Conservation (phyloP, 2,329 filamentous ascomycete species). For the Aspergillus bombycis region DNA sequence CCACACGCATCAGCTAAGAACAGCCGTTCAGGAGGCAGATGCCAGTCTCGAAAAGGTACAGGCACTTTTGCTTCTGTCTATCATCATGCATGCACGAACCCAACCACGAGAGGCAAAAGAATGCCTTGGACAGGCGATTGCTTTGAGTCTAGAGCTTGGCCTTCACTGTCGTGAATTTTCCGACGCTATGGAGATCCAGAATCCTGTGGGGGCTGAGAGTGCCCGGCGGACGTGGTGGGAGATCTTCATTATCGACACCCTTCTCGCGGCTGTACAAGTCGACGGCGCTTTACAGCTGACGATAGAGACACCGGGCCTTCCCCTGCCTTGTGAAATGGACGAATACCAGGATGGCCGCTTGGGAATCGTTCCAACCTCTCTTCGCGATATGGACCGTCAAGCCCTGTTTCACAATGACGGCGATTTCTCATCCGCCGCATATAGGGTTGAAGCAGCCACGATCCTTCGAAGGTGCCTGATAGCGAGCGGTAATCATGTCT, state of each 20-base stretch:
- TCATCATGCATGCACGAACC: slow-evolving; percentile 6
- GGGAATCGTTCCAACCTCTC: not conserved
- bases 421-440: slow-evolving; percentile 9
- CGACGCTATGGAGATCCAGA: not conserved
- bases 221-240: slow-evolving; percentile 17
- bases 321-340: slow-evolving; percentile 4
- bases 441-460: slow-evolving; percentile 8
- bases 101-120: not conserved
- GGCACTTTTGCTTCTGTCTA: slow-evolving; percentile 1
- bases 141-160: not conserved
- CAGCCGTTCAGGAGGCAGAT: slow-evolving; percentile 1
- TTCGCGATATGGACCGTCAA: not conserved
- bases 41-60: slow-evolving; percentile 1
- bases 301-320: not conserved
- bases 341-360: slow-evolving; percentile 5
- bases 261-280: slow-evolving; percentile 13
- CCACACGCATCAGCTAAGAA: not conserved
- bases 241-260: slow-evolving; percentile 10
- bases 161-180: slow-evolving; percentile 6
- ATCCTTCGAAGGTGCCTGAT: slow-evolving; percentile 13
- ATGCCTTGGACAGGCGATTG: slow-evolving; percentile 4
- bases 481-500: not conserved
- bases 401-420: not conserved
- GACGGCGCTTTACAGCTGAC: slow-evolving; percentile 7
- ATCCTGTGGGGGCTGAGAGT: slow-evolving; percentile 6